phyloP scores from a whole-genome alignment of 495 filamentous ascomycete genomes.

The Penicillium silybi region DNA sequence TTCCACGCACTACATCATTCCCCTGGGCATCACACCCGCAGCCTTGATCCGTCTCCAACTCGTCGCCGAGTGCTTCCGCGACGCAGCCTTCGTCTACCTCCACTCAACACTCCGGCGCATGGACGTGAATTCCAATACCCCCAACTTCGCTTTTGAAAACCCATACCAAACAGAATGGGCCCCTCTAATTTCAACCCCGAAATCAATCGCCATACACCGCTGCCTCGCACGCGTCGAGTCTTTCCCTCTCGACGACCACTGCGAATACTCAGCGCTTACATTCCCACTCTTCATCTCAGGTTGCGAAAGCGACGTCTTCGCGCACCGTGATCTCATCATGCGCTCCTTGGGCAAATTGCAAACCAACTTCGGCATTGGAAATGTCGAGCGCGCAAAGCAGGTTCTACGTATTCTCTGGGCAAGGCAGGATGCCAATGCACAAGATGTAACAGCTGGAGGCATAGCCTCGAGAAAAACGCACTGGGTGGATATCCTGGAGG shows the following conservation, averaged over 20 bases:
- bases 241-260: conserved; percentile 33
- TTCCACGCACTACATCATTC: conserved; percentile 30
- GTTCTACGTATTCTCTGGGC: conserved; percentile 35
- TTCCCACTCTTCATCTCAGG: conserved; percentile 43
- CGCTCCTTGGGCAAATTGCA: conserved; percentile 30
- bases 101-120: conserved; percentile 40
- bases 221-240: conserved; percentile 28
- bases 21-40: conserved; percentile 25
- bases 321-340: conserved; percentile 27
- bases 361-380: conserved; percentile 41
- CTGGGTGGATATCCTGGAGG: conserved; percentile 41
- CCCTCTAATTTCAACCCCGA: conserved; percentile 28
- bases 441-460: not conserved
- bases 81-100: conserved; percentile 41
- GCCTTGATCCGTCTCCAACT: conserved; percentile 37
- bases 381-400: conserved; percentile 40
- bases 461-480: conserved; percentile 14
- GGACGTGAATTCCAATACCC: conserved; percentile 1
- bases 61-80: conserved; percentile 44
- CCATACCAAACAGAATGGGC: not conserved
- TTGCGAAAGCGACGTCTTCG: conserved; percentile 27
- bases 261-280: conserved; percentile 43
- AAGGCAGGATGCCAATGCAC: conserved; percentile 15
- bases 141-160: not conserved
- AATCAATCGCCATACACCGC: conserved; percentile 25